These are phyloP conservation scores for Neospermospora avenae DNA, from an alignment of 2,329 filamentous ascomycete genomes.

Conservation along the genomic window DNA sequence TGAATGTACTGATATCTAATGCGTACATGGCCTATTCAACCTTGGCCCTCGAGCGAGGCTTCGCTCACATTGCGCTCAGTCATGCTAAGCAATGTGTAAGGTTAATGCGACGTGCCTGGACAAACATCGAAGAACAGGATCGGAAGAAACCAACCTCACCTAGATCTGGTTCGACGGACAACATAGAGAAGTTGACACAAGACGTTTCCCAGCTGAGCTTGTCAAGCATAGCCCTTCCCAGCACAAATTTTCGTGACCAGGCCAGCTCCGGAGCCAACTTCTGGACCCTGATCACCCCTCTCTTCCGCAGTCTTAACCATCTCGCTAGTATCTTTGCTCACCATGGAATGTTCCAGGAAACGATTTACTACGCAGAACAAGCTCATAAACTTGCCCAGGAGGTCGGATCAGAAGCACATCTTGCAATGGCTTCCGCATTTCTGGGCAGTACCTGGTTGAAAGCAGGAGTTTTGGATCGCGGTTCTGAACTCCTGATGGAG, in stretches of 20 bases:
- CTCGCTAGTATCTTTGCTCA: conserved; percentile 78
- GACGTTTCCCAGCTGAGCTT: conserved; percentile 36
- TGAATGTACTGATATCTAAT: conserved; percentile 36
- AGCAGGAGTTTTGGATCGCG: conserved; percentile 57
- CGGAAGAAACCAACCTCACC: neutral
- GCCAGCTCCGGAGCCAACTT: conserved; percentile 61
- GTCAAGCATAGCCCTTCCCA: conserved; percentile 40
- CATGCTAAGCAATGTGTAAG: conserved; percentile 57
- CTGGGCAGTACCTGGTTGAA: conserved; percentile 53
- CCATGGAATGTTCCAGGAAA: conserved; percentile 83
- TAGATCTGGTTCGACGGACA: conserved; percentile 4
- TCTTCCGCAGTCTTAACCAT: conserved; percentile 69
- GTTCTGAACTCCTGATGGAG: conserved; percentile 51
- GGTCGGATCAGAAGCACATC: conserved; percentile 38
- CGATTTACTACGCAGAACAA: conserved; percentile 82
- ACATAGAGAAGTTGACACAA: conserved; percentile 31
- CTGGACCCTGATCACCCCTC: conserved; percentile 73
- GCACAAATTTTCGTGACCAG: conserved; percentile 30
- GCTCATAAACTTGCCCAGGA: conserved; percentile 67
- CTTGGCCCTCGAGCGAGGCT: conserved; percentile 42
- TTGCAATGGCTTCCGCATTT: conserved; percentile 53
- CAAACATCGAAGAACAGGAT: conserved; percentile 33
- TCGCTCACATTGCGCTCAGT: conserved; percentile 54
- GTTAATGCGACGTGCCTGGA: conserved; percentile 40
- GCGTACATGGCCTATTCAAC: conserved; percentile 36